These are phyloP conservation scores for Eucalyptus tenuipes DNA, from an alignment of 345 rosid species.

Conservation along the genomic window DNA sequence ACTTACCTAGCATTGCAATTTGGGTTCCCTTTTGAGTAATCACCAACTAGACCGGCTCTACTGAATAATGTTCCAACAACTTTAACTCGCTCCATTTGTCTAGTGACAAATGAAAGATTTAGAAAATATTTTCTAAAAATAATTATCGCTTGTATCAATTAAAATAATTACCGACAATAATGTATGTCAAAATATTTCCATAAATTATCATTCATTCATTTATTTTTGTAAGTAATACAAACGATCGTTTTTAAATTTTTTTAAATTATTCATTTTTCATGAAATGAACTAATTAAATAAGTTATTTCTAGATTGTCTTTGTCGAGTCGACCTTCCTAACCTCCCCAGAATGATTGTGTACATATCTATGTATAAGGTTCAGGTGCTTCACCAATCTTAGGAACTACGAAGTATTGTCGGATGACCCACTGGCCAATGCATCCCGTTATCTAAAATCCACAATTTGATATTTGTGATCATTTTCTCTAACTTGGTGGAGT, in stretches of 20 bases:
- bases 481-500: background rate
- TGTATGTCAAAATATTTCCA: rapidly evolving
- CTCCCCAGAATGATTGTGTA: background rate
- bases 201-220: background rate
- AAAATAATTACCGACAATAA: too few relatives aligned
- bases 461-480: background rate
- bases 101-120: rapidly evolving
- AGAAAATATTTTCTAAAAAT: too few relatives aligned
- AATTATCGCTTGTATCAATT: rapidly evolving
- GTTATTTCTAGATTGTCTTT: background rate
- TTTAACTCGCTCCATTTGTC: rapidly evolving
- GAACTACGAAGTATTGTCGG: background rate
- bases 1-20: too few relatives aligned
- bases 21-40: background rate
- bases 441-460: background rate
- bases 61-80: background rate
- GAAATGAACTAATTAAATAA: rapidly evolving
- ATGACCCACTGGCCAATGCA: background rate
- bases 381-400: background rate
- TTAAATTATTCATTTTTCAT: background rate
- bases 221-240: background rate
- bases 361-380: rapidly evolving
- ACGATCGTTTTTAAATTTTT: rapidly evolving
- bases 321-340: rapidly evolving
- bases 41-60: background rate